Conservation (phyloP, 805 yeast genomes). For the Wickerhamomyces sydowiorum region DNA sequence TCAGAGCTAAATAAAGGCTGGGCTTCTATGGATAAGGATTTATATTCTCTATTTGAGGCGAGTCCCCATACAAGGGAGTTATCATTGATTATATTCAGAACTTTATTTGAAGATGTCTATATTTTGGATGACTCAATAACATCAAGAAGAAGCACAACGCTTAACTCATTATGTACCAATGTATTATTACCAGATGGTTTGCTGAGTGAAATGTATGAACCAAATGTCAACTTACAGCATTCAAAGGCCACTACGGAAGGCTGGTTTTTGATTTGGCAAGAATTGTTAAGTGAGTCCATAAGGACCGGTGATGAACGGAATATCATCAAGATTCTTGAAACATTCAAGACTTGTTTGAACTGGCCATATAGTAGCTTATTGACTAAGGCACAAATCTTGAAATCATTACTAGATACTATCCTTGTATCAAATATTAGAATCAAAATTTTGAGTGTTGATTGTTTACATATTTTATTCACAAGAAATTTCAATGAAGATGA, state of each 20-base stretch:
- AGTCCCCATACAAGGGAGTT: slow-evolving; percentile 66
- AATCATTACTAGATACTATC: slow-evolving; percentile 55
- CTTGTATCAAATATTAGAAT: slow-evolving; percentile 57
- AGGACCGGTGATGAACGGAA: slow-evolving; percentile 37
- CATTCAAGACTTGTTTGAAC: slow-evolving; percentile 82
- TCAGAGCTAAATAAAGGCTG: slow-evolving; percentile 62
- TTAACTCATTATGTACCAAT: slow-evolving; percentile 80
- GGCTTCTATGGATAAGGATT: slow-evolving; percentile 79
- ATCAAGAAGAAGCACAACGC: slow-evolving; percentile 65
- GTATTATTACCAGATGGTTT: slow-evolving; percentile 68
- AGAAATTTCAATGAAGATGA: slow-evolving; percentile 58
- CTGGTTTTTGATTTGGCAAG: slow-evolving; percentile 82
- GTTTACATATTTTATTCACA: slow-evolving; percentile 83
- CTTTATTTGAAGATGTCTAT: slow-evolving; percentile 89
- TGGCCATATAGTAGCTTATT: slow-evolving; percentile 85
- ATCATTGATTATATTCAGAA: slow-evolving; percentile 70
- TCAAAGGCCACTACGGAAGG: slow-evolving; percentile 75
- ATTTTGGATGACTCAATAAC: slow-evolving; percentile 90
- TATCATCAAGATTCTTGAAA: slow-evolving; percentile 66
- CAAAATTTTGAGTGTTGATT: slow-evolving; percentile 82
- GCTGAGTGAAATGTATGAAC: slow-evolving; percentile 57
- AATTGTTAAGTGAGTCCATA: slow-evolving; percentile 39
- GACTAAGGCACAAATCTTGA: slow-evolving; percentile 57
- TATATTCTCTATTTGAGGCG: slow-evolving; percentile 69
- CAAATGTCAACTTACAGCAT: slow-evolving; percentile 52